Base-by-base conservation (phyloP, 495 filamentous ascomycete species). In the Lophiotrema nucula region DNA sequence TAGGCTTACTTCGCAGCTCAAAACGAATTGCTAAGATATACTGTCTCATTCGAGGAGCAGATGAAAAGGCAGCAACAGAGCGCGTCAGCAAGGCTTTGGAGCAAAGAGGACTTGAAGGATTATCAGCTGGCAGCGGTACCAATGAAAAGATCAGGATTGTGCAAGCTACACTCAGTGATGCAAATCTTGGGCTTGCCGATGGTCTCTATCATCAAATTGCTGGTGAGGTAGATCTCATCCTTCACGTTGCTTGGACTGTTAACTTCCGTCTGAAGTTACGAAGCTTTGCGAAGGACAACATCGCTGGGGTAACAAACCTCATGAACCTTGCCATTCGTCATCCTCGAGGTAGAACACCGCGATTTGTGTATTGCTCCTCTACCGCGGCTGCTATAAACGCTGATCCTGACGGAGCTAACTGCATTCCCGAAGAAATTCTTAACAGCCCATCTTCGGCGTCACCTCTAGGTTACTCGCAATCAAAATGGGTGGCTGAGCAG, bases 191-290 rank as follows among this genome's bases (percentile, higher is more conserved):
- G 13, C 70, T 86, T 0, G 52, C 66, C 18, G 23, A 58, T 0
- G 43, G 62, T 0, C 64, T 54, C 13, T 78, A 80, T 56, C 55
- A 67, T 1, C 47, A 66, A 0, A 63, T 87, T 0, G 69, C 66
- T 2, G 62, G 62, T 2, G 69, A 72, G 47, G 70, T 73, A 0
- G 82, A 79, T 3, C 59, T 73, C 0, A 70, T 86, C 23, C 78
- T 86, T 46, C 86, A 88, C 67, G 76, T 79, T n/a, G 86, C 84
- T 31, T 89, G 86, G 86, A 78, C 82, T 4, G 86, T 88, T 23
- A 87, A 88, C 67, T 89, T 88, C 76, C 85, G 81, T 56, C 72
- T 82, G 62, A 72, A 75, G 4, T 72, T 88, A 4, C 65, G 70
- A n/a, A 82, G 77, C 56, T 87, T 88, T 64, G 78, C 74, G 16